Evolutionary conservation across 768 basidiomycete genomes (phyloP), one percentile per base, ranked within the genome.

Genomic region (Lactarius indigo): DNA sequence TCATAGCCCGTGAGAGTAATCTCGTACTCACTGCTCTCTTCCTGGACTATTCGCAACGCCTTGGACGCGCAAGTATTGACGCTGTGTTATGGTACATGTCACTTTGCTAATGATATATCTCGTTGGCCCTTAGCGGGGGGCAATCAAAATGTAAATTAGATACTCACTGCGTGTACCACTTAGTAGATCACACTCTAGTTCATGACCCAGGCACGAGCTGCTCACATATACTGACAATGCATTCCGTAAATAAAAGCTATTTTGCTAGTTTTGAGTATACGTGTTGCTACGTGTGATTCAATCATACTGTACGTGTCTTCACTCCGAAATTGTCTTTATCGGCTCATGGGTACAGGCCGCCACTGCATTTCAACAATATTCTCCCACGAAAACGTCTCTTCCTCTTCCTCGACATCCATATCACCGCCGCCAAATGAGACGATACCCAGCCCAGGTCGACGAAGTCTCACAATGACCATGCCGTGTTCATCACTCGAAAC

Each of bases 401-500:
- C 70, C 59, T 64, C 65, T 35, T 71, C 71, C 39, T 65, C 67
- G 7, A n/a, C 39, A 41, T 59, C 59, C 44, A 55, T 31, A 10
- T 63, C 64, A 17, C 61, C 60, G 5, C 64, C 60, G n/a, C 41
- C 64, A 30, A 72, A 71, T 2, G 62, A 64, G 33, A 59, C 58
- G 3, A 58, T 23, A 10, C 64, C 61, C 33, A 26, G 41, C 18
- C 64, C 71, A 28, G 70, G 69, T 9, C 60, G 72, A 15, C 61
- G 70, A 15, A 76, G 39, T 2, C 65, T 60, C 6, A 62, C 72
- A 28, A 79, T 69, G 0, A 69, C 59, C 7, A 75, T 56, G 26
- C 73, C 54, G 15, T 72, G 75, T 42, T 72, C 70, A 17, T 68
- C 71, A 17, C 67, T 63, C 28, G 67, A 68, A 10, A 74, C 57